phyloP scores from a whole-genome alignment of 2,329 filamentous ascomycete genomes.

The Colletotrichum sp. region DNA sequence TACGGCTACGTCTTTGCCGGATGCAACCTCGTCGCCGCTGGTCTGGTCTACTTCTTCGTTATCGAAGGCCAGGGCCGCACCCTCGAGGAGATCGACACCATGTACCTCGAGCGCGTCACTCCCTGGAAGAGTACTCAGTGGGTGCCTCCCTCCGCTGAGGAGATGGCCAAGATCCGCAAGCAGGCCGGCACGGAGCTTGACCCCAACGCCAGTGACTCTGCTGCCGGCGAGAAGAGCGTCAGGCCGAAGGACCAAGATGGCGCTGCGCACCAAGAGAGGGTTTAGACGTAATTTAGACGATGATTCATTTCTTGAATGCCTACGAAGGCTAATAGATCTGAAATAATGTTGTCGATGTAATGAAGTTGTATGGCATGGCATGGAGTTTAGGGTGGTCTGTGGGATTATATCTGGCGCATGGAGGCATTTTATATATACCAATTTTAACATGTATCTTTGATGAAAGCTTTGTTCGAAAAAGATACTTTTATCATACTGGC shows the following conservation, averaged over 20 bases:
- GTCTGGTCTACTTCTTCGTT: slow-evolving; percentile 79
- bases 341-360: background rate
- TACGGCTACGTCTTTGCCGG: slow-evolving; percentile 80
- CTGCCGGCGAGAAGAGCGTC: slow-evolving; percentile 1
- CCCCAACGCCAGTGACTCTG: slow-evolving; percentile 10
- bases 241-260: background rate
- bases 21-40: slow-evolving; percentile 68
- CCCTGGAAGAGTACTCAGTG: slow-evolving; percentile 67
- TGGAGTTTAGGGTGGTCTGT: background rate
- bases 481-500: too few relatives aligned
- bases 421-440: background rate
- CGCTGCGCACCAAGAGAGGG: slow-evolving; percentile 5
- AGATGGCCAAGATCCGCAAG: slow-evolving; percentile 46
- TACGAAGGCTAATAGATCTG: background rate
- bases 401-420: background rate
- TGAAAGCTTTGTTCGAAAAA: background rate
- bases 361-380: background rate
- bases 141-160: slow-evolving; percentile 47
- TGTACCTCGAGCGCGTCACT: slow-evolving; percentile 71
- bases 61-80: slow-evolving; percentile 76
- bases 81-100: slow-evolving; percentile 81
- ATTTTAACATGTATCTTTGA: fast-evolving
- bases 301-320: background rate
- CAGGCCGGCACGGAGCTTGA: slow-evolving; percentile 46
- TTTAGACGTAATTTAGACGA: background rate